Evolutionary conservation across 2,329 filamentous ascomycete genomes (phyloP).

Genomic region (Aspergillus sp.): DNA sequence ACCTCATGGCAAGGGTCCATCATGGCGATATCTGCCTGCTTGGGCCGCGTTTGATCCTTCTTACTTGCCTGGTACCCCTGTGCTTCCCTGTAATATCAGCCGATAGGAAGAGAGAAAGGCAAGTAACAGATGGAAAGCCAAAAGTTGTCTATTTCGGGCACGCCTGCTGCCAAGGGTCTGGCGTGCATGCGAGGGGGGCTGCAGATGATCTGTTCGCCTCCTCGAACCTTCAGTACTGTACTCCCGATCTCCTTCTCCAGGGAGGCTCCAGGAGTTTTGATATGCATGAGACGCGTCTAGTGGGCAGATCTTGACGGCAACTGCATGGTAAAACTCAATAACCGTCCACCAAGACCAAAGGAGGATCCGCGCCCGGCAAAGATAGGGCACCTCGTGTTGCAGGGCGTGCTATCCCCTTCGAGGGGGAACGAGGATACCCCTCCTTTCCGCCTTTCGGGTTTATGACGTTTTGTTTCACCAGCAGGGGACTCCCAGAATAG

Average conservation of each 20-base stretch:
- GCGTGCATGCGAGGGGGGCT: conserved; percentile 17
- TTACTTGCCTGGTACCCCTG: neutral
- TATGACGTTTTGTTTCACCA: neutral
- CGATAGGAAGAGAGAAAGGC: neutral
- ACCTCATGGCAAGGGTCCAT: conserved; percentile 3
- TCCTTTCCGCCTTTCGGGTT: neutral
- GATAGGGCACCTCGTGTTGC: neutral
- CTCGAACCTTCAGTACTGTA: neutral
- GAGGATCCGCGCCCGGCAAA: neutral
- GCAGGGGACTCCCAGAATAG: neutral
- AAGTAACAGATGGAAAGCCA: neutral
- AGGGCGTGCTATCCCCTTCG: neutral
- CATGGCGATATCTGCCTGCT: neutral
- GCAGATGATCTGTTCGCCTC: conserved; percentile 15
- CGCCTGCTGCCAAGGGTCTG: conserved; percentile 4
- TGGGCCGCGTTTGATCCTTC: conserved; percentile 7
- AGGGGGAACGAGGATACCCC: neutral
- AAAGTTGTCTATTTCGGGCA: conserved; percentile 13
- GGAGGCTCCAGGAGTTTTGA: conserved; percentile 2
- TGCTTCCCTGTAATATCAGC: neutral
- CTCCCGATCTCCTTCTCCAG: neutral
- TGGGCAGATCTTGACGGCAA: neutral
- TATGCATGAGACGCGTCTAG: conserved; percentile 3
- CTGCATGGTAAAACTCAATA: neutral
- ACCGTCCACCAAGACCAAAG: neutral